Evolutionary conservation across 352 stramenopile genomes (phyloP), one percentile per base, ranked within the genome.

Genomic region (Aphanomyces euteiches): DNA sequence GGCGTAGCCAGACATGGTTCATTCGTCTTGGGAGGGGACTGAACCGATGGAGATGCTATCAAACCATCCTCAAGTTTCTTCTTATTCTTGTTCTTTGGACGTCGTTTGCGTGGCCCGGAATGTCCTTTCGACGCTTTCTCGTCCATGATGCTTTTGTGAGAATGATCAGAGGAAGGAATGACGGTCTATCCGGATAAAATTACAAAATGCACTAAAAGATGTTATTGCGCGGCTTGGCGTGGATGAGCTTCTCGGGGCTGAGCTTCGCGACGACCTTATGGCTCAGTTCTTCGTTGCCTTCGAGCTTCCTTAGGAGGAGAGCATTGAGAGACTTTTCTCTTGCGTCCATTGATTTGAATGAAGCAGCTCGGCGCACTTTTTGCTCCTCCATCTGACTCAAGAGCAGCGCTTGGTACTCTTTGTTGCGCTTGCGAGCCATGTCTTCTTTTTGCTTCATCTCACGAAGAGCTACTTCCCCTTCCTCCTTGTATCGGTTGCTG

Each of bases 381-480:
- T 90, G 83, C 73, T 90, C 78, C 17, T 39, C 69, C 78, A 90
- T 90, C 73, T 90, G 83, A 40, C 78, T 56, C 1, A 90, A 48
- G 28, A 90, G 41, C 40, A 83, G 77, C n/a, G 80, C 74, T 68
- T 90, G 83, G 66, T 88, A 84, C 57, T 78, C 72, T 58, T 80
- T 71, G 69, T 90, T 90, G n/a, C 77, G 79, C 63, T 56, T 28
- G 4, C 53, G 53, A 36, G 54, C 40, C 2, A 41, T 39, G 17
- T 61, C 47, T 34, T 70, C 61, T 41, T 84, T 79, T 34, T 69
- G 74, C 41, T 85, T 78, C 50, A 87, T 74, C 56, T 82, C 79
- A 15, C 80, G 81, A 15, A 78, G 64, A 21, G 81, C 83, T 28
- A 71, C 74, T 17, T 76, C 75, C 10, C 72, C 77, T 66, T 89